Base-by-base conservation (phyloP, 2,329 filamentous ascomycete species). In the Triangularia verruculosa region DNA sequence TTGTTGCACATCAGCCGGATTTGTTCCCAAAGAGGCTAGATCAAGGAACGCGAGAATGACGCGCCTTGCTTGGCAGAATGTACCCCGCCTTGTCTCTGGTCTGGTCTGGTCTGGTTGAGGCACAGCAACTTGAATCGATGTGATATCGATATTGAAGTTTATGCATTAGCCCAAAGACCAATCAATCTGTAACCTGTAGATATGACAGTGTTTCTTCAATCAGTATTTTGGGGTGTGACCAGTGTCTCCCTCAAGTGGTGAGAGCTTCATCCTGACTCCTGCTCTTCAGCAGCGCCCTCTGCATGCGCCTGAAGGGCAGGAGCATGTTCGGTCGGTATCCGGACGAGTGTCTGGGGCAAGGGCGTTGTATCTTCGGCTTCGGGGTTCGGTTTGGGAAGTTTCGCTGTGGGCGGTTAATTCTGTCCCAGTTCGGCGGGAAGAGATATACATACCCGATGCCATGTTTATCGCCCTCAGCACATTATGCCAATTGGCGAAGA, bases 401-500 rank as follows among this genome's bases (percentile, higher is more conserved):
- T 91, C 62, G 85, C 90, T 93, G 66, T 28, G 43, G 12, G 59
- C 58, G 58, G 67, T 71, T 62, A 62, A 64, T 57, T 65, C 63
- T 63, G 55, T 52, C 30, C 22, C 27, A 39, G 20, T 20, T 17
- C 39, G n/a, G 8, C 39, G n/a, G 22, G n/a, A 54, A 22, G 22
- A 25, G 30, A 12, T 13, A 57, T 54, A 62, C 86, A 72, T 82
- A 93, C 91, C 84, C 65, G 90, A 93, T 66, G 92, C 92, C 90
- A 95, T 93, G 72, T 90, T 90, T 72, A 96, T 93, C 51, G 91
- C 91, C 68, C 89, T 83, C 65, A 96, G 82, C 68, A 96, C 91
- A 70, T 92, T 93, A 75, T 93, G 89, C 92, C 92, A 96, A 75
- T 95, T 96, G 60, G 89, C 86, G 74, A 96, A 81, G 22, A 96